Evolutionary conservation across 148 eudicot genomes (phyloP), one percentile per base, ranked within the genome.

Genomic region (Rhododendron williamsianum): DNA sequence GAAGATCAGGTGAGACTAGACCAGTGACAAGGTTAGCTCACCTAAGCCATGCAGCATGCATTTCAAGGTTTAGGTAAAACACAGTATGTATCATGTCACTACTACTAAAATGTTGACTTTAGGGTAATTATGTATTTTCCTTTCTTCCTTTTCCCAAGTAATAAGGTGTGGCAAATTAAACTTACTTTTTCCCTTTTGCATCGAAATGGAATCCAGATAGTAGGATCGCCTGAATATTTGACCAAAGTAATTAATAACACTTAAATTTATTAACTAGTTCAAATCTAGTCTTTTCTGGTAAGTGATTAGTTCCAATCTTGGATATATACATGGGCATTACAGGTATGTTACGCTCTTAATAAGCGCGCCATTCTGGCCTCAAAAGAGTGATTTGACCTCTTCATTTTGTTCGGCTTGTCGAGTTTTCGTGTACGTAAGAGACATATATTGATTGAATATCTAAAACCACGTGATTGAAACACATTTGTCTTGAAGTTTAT

Each of bases 51-150:
- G 58, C 19, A 36, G 19, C 78, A 76, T 84, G 33, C 27, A 33
- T 36, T 84, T 84, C 81, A 76, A 76, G 74, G 81, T 54, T 84
- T 84, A 84, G 85, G 85, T 83, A 52, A 74, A 83, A 65, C 8
- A 12, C 43, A 25, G 8, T 6, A 41, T 41, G 45, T 41, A 21
- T 12, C 23, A 43, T 35, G 36, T 60, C 12, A 9, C 67, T 58
- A 2, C 71, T 19, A 10, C 4, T 36, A 18, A 38, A 23, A 41
- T 30, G 76, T 30, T 48, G 45, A 35, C 15, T 72, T 33, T 46
- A 16, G 23, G 4, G 78, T 52, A 23, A 19, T 6, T 74, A 10
- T 84, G 54, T 30, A 21, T 36, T 76, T 52, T 45, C 19, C 21
- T 30, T 74, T 52, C 18, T 52, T 52, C 18, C 6, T 52, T 15